Evolutionary conservation across 371 early-diverging fungal genomes (phyloP), one percentile per base, ranked within the genome.

Genomic region (Mucor lusitanicus): DNA sequence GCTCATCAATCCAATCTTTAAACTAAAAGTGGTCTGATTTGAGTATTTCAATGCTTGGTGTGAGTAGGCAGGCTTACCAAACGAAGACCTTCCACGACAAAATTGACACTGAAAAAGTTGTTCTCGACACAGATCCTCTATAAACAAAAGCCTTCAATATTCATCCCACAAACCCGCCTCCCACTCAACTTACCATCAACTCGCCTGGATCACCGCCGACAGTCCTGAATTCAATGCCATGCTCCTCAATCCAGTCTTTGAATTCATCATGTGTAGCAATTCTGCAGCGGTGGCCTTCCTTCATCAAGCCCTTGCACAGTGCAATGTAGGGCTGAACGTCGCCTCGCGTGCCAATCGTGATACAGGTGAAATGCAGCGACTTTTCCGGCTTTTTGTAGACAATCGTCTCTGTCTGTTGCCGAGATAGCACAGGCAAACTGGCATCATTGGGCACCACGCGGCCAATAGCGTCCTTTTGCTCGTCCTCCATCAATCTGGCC

Each of bases 241-340:
- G 91, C 3, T 85, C 80, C 68, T 91, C 91, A 32, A 94, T 85
- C 93, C 93, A 94, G 1, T 77, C 82, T 67, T 86, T 78, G 65
- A 89, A 94, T 63, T 94, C 94, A 30, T 76, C 83, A 65, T 92
- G 93, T 0, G 94, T 91, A 1, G 92, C 90, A 44, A 94, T 93
- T 33, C 90, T 84, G 61, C 91, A 91, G 17, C 72, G 74, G 65
- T 94, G 94, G 1, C 93, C 93, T 67, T 91, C 85, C 44, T 76
- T 78, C 85, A 86, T 85, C 11, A 94, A 73, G 3, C 87, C 83
- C 77, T 94, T 92, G 74, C 91, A 89, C 13, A 93, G 80, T 0
- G 94, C 93, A 74, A 94, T 91, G 60, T 91, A 94, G 0, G 94
- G 95, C 68, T 94, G 92, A 0, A 94, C 93, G 74, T 94, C 95